Conservation (phyloP, 768 basidiomycete genomes). For the Galerina marginata region DNA sequence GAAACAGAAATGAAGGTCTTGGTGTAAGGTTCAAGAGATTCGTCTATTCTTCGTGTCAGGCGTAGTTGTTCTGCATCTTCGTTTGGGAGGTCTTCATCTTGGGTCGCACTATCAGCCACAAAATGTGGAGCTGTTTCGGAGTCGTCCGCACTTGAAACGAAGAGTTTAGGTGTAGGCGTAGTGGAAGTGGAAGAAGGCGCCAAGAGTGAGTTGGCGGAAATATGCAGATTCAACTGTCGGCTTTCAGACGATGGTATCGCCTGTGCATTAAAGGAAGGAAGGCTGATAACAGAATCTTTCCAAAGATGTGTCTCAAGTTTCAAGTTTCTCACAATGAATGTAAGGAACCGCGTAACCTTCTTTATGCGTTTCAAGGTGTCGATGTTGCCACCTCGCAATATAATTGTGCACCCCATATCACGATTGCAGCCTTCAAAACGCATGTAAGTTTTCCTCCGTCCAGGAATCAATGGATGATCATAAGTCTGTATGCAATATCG, state of each 20-base stretch:
- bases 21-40: constrained; percentile 83
- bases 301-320: constrained; percentile 94
- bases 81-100: constrained; percentile 56
- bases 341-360: constrained; percentile 90
- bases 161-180: constrained; percentile 18
- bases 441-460: constrained; percentile 94
- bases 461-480: constrained; percentile 94
- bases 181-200: constrained; percentile 16
- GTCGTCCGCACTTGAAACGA: constrained; percentile 14
- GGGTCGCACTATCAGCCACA: constrained; percentile 2
- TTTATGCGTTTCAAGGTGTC: constrained; percentile 86
- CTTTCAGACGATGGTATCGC: constrained; percentile 59
- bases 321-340: constrained; percentile 90
- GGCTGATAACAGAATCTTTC: constrained; percentile 84
- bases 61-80: constrained; percentile 75
- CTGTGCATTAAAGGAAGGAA: constrained; percentile 68
- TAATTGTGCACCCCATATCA: constrained; percentile 94
- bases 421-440: constrained; percentile 95
- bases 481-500: constrained; percentile 91
- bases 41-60: constrained; percentile 78
- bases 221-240: constrained; percentile 31
- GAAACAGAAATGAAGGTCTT: constrained; percentile 93
- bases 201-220: constrained; percentile 24
- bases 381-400: constrained; percentile 86
- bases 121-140: constrained; percentile 7